These are phyloP conservation scores for Pythium folliculosum DNA, from an alignment of 352 stramenopile species.

Conservation along the genomic window DNA sequence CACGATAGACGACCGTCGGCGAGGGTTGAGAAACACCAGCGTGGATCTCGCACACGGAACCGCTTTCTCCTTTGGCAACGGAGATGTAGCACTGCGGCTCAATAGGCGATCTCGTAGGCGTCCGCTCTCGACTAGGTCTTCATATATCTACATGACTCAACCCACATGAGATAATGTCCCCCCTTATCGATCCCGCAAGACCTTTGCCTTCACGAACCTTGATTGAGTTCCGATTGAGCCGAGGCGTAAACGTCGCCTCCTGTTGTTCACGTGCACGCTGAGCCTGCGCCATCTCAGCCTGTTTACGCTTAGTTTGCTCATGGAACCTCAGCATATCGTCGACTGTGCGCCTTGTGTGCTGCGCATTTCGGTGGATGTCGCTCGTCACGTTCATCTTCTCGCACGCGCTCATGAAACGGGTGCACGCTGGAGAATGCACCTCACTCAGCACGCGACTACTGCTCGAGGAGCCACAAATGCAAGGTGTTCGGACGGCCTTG, in stretches of 20 bases:
- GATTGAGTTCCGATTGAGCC: slow-evolving; percentile 48
- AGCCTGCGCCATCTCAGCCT: slow-evolving; percentile 35
- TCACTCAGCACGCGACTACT: neutral
- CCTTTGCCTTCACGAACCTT: slow-evolving; percentile 29
- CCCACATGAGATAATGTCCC: neutral
- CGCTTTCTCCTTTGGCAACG: neutral
- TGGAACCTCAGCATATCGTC: slow-evolving; percentile 59
- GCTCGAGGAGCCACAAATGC: slow-evolving; percentile 16
- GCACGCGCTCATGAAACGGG: slow-evolving; percentile 59
- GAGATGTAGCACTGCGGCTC: neutral
- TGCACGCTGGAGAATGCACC: slow-evolving; percentile 39
- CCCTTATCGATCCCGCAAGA: neutral
- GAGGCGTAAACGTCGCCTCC: slow-evolving; percentile 50
- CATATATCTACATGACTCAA: slow-evolving; percentile 42
- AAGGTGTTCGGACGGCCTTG: slow-evolving; percentile 1
- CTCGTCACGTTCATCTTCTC: slow-evolving; percentile 50
- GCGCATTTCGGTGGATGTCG: slow-evolving; percentile 51
- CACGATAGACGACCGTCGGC: slow-evolving; percentile 11
- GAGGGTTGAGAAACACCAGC: neutral
- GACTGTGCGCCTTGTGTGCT: slow-evolving; percentile 48
- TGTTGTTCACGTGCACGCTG: slow-evolving; percentile 34
- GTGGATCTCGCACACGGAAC: slow-evolving; percentile 1
- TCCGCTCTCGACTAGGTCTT: slow-evolving; percentile 42
- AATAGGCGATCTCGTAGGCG: slow-evolving; percentile 27
- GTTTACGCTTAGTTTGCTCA: slow-evolving; percentile 43